Conservation (phyloP, 306 rosid genomes). For the Pyrus betulifolia region DNA sequence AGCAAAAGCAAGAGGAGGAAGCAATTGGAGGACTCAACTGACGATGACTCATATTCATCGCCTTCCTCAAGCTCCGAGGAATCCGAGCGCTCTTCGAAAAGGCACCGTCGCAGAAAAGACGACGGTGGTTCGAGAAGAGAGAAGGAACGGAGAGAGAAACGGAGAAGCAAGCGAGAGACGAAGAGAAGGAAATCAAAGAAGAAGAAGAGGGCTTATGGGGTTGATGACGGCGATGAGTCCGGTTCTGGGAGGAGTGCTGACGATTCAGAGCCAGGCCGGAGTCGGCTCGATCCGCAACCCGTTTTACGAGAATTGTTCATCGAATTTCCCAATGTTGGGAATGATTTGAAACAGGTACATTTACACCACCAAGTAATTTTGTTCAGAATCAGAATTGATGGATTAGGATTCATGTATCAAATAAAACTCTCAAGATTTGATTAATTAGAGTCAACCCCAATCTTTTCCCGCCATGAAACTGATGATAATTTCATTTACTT, state of each 20-base stretch:
- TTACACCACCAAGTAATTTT: no score
- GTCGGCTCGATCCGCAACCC: conserved; percentile 36
- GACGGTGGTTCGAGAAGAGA: conserved; percentile 36
- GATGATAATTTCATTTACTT: neutral
- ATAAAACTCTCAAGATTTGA: neutral
- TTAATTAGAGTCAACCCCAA: neutral
- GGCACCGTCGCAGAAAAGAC: conserved; percentile 40
- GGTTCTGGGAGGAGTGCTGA: conserved; percentile 12
- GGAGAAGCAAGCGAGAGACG: conserved; percentile 32
- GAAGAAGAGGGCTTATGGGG: conserved; percentile 28
- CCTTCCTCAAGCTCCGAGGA: conserved; percentile 38
- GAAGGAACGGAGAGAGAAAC: conserved; percentile 43
- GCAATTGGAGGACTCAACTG: conserved; percentile 24
- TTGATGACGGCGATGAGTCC: conserved; percentile 20
- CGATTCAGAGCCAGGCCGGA: conserved; percentile 26
- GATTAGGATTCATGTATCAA: neutral
- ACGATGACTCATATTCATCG: conserved; percentile 23
- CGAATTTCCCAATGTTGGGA: conserved; percentile 63
- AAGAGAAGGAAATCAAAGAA: conserved; percentile 29
- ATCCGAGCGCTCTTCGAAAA: conserved; percentile 44
- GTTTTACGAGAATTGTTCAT: conserved; percentile 43
- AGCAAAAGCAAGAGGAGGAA: conserved; percentile 32
- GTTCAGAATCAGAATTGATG: neutral
- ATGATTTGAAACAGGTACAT: conserved; percentile 65
- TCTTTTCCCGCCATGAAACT: neutral